These are phyloP conservation scores for Amaranthus tricolor DNA, from an alignment of 179 eudicot species.

Conservation along the genomic window DNA sequence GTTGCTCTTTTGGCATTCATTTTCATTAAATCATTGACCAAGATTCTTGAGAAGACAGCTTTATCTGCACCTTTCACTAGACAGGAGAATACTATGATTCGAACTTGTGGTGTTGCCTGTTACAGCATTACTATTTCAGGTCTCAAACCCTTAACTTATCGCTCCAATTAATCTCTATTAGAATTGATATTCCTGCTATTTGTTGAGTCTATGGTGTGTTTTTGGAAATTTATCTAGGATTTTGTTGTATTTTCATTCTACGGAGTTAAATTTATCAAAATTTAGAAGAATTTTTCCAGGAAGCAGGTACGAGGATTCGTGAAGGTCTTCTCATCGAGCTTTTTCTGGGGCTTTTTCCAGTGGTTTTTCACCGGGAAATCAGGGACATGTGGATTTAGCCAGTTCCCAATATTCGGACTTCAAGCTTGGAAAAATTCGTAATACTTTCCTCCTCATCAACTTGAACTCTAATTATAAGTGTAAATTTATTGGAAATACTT, in stretches of 20 bases:
- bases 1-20: conserved; percentile 79
- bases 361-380: conserved; percentile 66
- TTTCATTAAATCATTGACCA: conserved; percentile 53
- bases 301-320: conserved; percentile 61
- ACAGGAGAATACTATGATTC: conserved; percentile 89
- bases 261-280: too few relatives aligned
- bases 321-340: conserved; percentile 63
- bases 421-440: conserved; percentile 68
- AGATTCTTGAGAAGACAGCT: conserved; percentile 35
- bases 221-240: too few relatives aligned
- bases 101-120: conserved; percentile 78
- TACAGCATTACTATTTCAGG: conserved; percentile 77
- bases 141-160: conserved; percentile 9
- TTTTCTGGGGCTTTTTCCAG: conserved; percentile 80
- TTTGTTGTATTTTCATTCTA: too few relatives aligned
- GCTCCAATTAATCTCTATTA: too few relatives aligned
- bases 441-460: neutral
- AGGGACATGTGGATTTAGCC: conserved; percentile 67
- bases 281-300: conserved; percentile 32
- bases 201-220: neutral
- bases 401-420: conserved; percentile 82
- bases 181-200: too few relatives aligned
- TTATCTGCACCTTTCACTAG: conserved; percentile 56
- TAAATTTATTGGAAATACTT: neutral
- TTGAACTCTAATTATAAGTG: neutral